phyloP scores from a whole-genome alignment of 352 stramenopile species.

The Globisporangium paroecandrum region DNA sequence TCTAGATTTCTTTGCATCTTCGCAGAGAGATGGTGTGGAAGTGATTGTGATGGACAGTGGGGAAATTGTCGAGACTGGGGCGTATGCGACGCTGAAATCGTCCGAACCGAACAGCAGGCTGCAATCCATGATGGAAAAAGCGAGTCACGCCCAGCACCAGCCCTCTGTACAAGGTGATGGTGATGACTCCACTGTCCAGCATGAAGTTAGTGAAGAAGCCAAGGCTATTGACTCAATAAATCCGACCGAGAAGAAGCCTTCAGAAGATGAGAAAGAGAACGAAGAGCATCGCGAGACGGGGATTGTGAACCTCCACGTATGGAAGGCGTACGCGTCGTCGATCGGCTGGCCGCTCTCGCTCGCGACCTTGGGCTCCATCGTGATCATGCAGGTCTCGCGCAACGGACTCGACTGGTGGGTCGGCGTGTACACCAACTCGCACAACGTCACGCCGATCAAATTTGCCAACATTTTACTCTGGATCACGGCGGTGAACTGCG shows the following conservation, averaged over 20 bases:
- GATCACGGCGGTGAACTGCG: slow-evolving; percentile 69
- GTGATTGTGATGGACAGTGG: slow-evolving; percentile 64
- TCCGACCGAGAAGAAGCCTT: neutral
- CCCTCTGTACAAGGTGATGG: neutral
- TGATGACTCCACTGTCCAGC: neutral
- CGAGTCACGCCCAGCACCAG: slow-evolving; percentile 1
- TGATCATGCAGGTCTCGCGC: slow-evolving; percentile 73
- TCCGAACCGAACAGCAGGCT: slow-evolving; percentile 25
- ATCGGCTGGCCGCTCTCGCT: slow-evolving; percentile 50
- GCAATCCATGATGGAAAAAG: slow-evolving; percentile 22
- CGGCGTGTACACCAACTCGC: slow-evolving; percentile 68
- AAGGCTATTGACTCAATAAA: neutral
- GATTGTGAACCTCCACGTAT: slow-evolving; percentile 50
- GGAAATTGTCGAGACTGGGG: slow-evolving; percentile 40
- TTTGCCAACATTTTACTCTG: slow-evolving; percentile 62
- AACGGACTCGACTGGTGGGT: slow-evolving; percentile 86
- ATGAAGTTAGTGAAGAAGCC: neutral
- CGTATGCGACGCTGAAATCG: slow-evolving; percentile 25
- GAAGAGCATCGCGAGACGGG: slow-evolving; percentile 63
- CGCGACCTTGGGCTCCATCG: slow-evolving; percentile 46
- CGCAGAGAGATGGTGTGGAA: slow-evolving; percentile 16
- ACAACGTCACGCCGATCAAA: slow-evolving; percentile 34
- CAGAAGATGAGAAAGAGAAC: neutral
- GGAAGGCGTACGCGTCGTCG: slow-evolving; percentile 49
- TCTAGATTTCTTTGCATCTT: slow-evolving; percentile 45